Evolutionary conservation across 129 eudicot species (phyloP).

Genomic region (Daucus carota): DNA sequence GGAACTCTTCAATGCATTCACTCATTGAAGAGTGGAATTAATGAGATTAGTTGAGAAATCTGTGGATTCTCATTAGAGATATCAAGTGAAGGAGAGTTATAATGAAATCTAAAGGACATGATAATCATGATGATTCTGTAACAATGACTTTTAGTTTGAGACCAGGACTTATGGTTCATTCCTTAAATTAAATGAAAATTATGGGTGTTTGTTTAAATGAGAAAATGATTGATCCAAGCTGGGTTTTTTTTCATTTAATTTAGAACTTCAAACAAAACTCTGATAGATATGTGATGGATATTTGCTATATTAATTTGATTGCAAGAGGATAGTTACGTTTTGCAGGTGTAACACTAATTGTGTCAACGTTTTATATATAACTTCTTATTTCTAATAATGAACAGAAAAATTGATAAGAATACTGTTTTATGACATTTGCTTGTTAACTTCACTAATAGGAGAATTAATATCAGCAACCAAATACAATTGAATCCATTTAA

Average conservation of each 20-base stretch:
- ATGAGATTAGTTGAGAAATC: slow-evolving; percentile 16
- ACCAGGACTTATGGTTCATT: not conserved
- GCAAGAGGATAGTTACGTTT: not conserved
- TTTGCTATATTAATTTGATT: no score
- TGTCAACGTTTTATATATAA: no score
- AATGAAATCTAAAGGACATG: not conserved
- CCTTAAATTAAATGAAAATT: not conserved
- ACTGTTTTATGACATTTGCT: no score
- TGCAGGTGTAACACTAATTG: no score
- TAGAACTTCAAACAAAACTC: not conserved
- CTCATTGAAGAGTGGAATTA: slow-evolving; percentile 3
- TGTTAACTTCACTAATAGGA: no score
- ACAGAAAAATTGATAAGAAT: no score
- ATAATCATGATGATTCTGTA: no score
- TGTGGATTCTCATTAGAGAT: not conserved
- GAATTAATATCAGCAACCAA: no score
- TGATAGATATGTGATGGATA: not conserved
- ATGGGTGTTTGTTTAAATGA: not conserved
- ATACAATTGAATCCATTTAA: no score
- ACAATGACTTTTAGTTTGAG: not conserved
- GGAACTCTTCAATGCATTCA: slow-evolving; percentile 12
- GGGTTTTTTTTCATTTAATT: not conserved
- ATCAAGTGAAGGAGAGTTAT: not conserved
- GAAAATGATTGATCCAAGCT: not conserved
- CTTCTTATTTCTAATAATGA: no score